phyloP scores from a whole-genome alignment of 106 monocot species.

The Dendrobium nobile region DNA sequence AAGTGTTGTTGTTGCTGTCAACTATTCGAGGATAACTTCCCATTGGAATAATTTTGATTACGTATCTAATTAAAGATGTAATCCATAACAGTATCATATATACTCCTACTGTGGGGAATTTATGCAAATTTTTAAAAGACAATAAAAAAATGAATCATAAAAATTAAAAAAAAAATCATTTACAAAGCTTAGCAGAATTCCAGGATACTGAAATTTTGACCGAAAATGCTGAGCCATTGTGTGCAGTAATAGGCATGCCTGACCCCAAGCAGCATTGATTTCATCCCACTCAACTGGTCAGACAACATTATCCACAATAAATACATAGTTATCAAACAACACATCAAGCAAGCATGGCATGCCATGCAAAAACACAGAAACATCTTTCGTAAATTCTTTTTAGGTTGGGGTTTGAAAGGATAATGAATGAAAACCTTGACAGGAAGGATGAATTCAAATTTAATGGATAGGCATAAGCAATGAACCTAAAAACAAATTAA shows the following conservation, averaged over 20 bases:
- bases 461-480: background rate
- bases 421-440: background rate
- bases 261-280: conserved; percentile 99
- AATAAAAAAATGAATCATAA: background rate
- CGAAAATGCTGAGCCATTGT: conserved; percentile 87
- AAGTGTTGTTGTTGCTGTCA: conserved; percentile 70
- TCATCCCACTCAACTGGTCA: conserved; percentile 96
- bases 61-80: conserved; percentile 52
- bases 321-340: background rate
- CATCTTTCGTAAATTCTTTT: background rate
- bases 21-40: conserved; percentile 92
- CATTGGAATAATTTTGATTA: conserved; percentile 93
- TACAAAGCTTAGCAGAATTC: background rate
- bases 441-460: background rate
- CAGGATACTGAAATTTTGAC: conserved; percentile 92
- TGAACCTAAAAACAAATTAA: background rate
- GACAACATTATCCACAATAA: background rate
- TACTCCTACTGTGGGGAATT: background rate
- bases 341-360: background rate
- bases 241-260: conserved; percentile 86
- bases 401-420: background rate
- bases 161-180: background rate
- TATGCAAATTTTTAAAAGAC: background rate
- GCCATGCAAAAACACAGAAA: background rate
- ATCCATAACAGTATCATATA: background rate